Evolutionary conservation across 2,329 filamentous ascomycete genomes (phyloP), one percentile per base, ranked within the genome.

Genomic region (Colletotrichum lini): DNA sequence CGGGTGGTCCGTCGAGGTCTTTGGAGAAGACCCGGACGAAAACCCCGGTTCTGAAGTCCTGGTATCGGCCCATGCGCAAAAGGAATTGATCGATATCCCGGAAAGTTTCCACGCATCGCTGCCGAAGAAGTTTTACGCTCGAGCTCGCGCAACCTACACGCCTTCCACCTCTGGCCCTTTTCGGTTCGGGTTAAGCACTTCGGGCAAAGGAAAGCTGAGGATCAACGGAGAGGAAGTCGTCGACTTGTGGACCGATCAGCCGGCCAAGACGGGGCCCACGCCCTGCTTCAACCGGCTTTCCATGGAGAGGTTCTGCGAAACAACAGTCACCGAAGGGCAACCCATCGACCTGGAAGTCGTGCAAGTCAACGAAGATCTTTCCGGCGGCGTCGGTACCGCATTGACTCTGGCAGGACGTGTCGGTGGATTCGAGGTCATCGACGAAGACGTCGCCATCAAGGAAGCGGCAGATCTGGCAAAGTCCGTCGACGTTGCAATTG

Each of bases 401-500:
- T 77, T 69, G 70, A 76, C 57, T 23, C 73, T 38, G 57, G 77
- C 21, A 67, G 75, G 73, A 1, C 85, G 90, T 47, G 83, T 93
- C 21, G 90, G 91, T 44, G 89, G 87, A 15, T 87, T 85, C 77
- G 87, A 87, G 73, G 84, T 88, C 50, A 86, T 91, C 54, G 85
- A 90, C 74, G 81, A 86, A 42, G 81, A 88, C 56, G 84, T 86
- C 8, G 89, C 91, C 75, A 90, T 95, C 65, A 82, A 87, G 59
- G 86, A 90, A 67, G 93, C 94, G 0, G 91, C 92, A 0, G 84
- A 87, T 23, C 84, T 92, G 6, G 94, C 94, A 30, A 88, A 86
- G 78, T 85, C 88, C 1, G 93, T 95, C 63, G 92, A 95, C 76
- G 93, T 95, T 45, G 90, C 91, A 2, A 87, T 96, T 69, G 84